A percentile compares a stretch with the other conserved stretches of the same genome.
Conservation (phyloP, 129 eudicot genomes). For the Flaveria brownii region DNA sequence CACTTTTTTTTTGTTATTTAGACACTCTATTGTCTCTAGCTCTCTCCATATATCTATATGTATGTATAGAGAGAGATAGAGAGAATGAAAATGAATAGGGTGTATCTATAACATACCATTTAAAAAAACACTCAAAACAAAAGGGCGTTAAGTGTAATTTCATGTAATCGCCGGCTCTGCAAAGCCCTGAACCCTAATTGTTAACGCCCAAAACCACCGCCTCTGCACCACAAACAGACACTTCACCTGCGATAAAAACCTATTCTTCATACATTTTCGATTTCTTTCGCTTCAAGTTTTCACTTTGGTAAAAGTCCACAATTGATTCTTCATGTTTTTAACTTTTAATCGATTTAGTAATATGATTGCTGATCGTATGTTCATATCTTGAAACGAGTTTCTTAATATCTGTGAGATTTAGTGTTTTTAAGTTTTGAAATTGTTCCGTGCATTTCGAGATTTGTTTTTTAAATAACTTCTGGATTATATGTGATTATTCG, state of each 20-base stretch:
- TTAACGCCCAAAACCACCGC: constrained; percentile 27
- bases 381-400: background rate
- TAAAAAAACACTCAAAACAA: background rate
- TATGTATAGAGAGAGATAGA: too few relatives aligned
- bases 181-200: constrained; percentile 33
- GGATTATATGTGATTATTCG: background rate
- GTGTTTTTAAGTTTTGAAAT: constrained; percentile 3
- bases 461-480: too few relatives aligned
- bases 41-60: too few relatives aligned
- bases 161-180: constrained; percentile 19
- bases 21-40: too few relatives aligned
- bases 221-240: constrained; percentile 5
- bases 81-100: too few relatives aligned
- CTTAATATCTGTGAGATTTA: constrained; percentile 18
- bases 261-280: constrained; percentile 10
- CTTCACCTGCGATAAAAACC: constrained; percentile 3
- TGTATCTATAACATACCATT: too few relatives aligned
- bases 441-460: too few relatives aligned
- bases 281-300: constrained; percentile 13
- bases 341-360: background rate
- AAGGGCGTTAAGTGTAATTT: constrained; percentile 18
- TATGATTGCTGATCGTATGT: background rate
- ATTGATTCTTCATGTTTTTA: background rate
- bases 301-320: constrained; percentile 25
- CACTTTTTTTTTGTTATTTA: too few relatives aligned